A percentile compares a stretch with the other conserved stretches of the same genome.
Evolutionary conservation across 257 asterid species (phyloP).

Genomic region (Paulownia fortunei): DNA sequence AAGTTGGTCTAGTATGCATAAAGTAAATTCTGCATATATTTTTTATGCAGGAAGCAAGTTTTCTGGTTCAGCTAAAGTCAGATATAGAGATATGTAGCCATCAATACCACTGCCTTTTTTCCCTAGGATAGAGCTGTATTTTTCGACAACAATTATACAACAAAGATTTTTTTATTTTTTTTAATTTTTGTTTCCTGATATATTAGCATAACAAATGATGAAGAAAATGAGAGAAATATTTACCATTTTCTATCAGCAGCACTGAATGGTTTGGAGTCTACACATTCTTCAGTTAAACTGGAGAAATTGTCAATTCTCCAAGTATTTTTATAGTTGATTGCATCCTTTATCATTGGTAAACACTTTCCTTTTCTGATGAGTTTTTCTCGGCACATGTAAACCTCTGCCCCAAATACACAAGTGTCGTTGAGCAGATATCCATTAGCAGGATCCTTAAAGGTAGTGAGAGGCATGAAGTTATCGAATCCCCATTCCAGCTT

Average conservation of each 20-base stretch:
- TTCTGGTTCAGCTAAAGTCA: slow-evolving; percentile 60
- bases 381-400: slow-evolving; percentile 54
- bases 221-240: too few relatives aligned
- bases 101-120: slow-evolving; percentile 66
- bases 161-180: neutral
- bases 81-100: slow-evolving; percentile 54
- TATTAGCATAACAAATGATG: neutral
- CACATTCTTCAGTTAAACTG: too few relatives aligned
- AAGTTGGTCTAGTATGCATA: slow-evolving; percentile 61
- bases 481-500: too few relatives aligned
- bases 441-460: too few relatives aligned
- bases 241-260: too few relatives aligned
- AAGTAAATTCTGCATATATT: slow-evolving; percentile 59
- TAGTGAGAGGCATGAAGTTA: too few relatives aligned
- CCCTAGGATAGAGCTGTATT: slow-evolving; percentile 60
- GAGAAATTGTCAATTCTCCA: slow-evolving; percentile 53
- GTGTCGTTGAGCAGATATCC: slow-evolving; percentile 53
- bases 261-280: too few relatives aligned
- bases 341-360: slow-evolving; percentile 61
- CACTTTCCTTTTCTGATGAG: slow-evolving; percentile 51
- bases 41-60: slow-evolving; percentile 44
- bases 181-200: neutral
- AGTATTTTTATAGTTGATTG: slow-evolving; percentile 44
- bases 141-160: slow-evolving; percentile 50
- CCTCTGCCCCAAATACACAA: slow-evolving; percentile 70